phyloP scores from a whole-genome alignment of 208 protist genomes.

The Phytomonas francai region DNA sequence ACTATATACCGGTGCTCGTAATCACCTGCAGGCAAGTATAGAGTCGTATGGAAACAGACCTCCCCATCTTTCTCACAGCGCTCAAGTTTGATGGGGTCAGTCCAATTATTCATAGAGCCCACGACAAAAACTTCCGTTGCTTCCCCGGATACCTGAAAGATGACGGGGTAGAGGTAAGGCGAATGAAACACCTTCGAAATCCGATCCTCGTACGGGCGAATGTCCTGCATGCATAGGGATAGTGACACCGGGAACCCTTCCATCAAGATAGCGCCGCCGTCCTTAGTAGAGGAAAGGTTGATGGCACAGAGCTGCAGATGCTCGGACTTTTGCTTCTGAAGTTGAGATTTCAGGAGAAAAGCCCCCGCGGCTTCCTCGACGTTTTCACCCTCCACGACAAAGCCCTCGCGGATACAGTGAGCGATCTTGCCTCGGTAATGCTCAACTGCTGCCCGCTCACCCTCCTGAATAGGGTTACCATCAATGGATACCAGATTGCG shows the following conservation, averaged over 20 bases:
- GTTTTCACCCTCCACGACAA: slow-evolving; percentile 82
- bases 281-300: slow-evolving; percentile 34
- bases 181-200: slow-evolving; percentile 84
- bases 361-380: slow-evolving; percentile 69
- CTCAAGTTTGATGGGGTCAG: slow-evolving; percentile 85
- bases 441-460: slow-evolving; percentile 78
- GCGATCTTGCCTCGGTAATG: slow-evolving; percentile 88
- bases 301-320: slow-evolving; percentile 81
- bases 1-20: slow-evolving; percentile 94
- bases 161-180: slow-evolving; percentile 75
- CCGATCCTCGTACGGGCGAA: slow-evolving; percentile 67
- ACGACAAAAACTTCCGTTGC: slow-evolving; percentile 88
- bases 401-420: slow-evolving; percentile 85
- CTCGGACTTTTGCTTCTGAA: slow-evolving; percentile 52
- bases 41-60: slow-evolving; percentile 87
- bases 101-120: slow-evolving; percentile 90
- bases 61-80: slow-evolving; percentile 67
- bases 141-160: slow-evolving; percentile 85
- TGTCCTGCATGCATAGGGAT: slow-evolving; percentile 88
- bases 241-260: slow-evolving; percentile 78
- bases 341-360: slow-evolving; percentile 85
- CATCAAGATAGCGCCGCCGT: slow-evolving; percentile 57
- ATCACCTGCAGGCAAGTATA: slow-evolving; percentile 84
- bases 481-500: slow-evolving; percentile 80
- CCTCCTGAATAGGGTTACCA: slow-evolving; percentile 74